phyloP scores from a whole-genome alignment of 345 rosid species.

The Stellera chamaejasme region DNA sequence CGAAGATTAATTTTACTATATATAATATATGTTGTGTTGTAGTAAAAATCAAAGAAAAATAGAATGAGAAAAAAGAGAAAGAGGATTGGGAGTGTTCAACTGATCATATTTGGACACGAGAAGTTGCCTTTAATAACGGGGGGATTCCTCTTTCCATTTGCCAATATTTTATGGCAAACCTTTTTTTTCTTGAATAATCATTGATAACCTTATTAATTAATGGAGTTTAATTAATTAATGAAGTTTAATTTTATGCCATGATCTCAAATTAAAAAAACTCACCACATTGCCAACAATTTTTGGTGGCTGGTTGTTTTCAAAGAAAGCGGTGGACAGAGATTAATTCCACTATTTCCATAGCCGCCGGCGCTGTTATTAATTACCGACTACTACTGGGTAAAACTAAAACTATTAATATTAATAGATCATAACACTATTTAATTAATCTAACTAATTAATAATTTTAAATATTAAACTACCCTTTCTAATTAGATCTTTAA shows the following conservation, averaged over 20 bases:
- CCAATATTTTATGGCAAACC: background rate
- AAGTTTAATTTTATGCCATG: conserved; percentile 16
- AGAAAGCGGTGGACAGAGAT: conserved; percentile 35
- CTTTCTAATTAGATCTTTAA: too few relatives aligned
- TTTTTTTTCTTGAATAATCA: background rate
- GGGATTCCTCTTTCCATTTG: conserved; percentile 16
- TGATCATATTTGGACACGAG: conserved; percentile 5
- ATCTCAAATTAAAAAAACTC: conserved; percentile 13
- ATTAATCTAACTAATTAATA: too few relatives aligned
- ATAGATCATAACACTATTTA: too few relatives aligned
- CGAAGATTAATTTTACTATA: too few relatives aligned
- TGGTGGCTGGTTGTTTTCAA: conserved; percentile 32
- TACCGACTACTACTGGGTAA: too few relatives aligned
- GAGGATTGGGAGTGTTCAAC: conserved; percentile 5
- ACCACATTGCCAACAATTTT: conserved; percentile 26
- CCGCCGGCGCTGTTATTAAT: too few relatives aligned
- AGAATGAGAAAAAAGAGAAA: too few relatives aligned
- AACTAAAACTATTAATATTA: too few relatives aligned
- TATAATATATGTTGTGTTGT: too few relatives aligned
- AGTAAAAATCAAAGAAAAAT: too few relatives aligned
- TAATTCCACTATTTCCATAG: too few relatives aligned
- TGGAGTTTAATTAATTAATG: conserved; percentile 13
- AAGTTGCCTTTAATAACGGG: background rate
- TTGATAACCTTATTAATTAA: background rate
- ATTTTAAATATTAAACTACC: too few relatives aligned